Base-by-base conservation (phyloP, 768 basidiomycete species). In the Boletus reticuloceps region DNA sequence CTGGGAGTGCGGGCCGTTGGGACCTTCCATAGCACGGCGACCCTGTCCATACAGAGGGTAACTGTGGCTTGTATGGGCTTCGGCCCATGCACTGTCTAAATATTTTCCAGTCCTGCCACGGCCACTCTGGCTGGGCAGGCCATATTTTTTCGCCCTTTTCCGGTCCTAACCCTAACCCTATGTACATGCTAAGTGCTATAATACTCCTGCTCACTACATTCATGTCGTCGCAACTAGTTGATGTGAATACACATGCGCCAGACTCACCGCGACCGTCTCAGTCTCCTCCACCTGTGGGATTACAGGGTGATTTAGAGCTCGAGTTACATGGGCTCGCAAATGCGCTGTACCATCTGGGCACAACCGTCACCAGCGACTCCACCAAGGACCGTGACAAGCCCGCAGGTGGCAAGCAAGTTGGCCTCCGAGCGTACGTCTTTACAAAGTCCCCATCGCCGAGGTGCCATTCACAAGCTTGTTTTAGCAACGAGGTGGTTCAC, bases 321-420 rank as follows among this genome's bases (percentile, higher is more conserved):
- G 89, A 92, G 68, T 68, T 92, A 3, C 73, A 90, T 25, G 89
- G 86, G 0, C 83, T 92, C 14, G 88, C 87, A 14, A 87, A 87
- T 51, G 84, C 85, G 3, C 71, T 92, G 27, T 91, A 91, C 65
- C 90, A 91, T 60, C 75, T 92, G 8, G 89, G 89, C 22, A 89
- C 89, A 6, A 91, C 90, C 0, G 89, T 91, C 22, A 85, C 91
- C 64, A 88, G 86, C 45, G 90, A 92, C 68, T 83, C 86, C 4
- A 88, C 88, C 14, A 91, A 89, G 70, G 90, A 90, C 62, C 81
- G 83, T 47, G 87, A 88, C 60, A 86, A 84, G 53, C 79, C 82
- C 12, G 84, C 79, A 3, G 84, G 81, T 2, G 84, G 79, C 19
- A 92, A 91, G 67, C 88, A 84, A 61, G 89, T 91, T 29, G 90